Base-by-base conservation (phyloP, 805 yeast genomes). In the Barnettozyma sucrosica region DNA sequence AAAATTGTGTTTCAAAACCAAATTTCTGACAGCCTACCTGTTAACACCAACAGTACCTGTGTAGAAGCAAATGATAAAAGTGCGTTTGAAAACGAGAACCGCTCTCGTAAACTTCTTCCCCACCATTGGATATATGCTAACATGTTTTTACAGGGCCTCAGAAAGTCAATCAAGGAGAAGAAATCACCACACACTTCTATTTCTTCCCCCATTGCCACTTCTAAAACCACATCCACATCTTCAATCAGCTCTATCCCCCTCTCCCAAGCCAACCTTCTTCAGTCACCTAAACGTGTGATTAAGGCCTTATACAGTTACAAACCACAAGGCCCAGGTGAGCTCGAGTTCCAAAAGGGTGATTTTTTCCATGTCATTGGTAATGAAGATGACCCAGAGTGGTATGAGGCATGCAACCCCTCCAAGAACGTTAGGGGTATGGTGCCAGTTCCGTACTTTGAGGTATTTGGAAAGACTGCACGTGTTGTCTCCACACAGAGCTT, bases 341-440 rank as follows among this genome's bases (percentile, higher is more conserved):
- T 92, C 32, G 74, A 80, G 26, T 92, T 93, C 63, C 60, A 66
- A 38, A 79, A 81, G 55, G 97, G 97, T 34, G 97, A 92, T 61
- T 90, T 89, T 62, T 88, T 90, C 67, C 89, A 88, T 61, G 95
- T 93, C 2, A 72, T 75, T 36, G 79, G 80, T 20, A 76, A 79
- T 47, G 78, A 77, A 46, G 72, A 77, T 47, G 83, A 81, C 54
- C 57, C 66, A 11, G 77, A 72, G 37, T 89, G 96, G 90, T 88
- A 80, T 59, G 89, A 88, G 59, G 97, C 95, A 2, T 80, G 82
- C 45, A 89, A 92, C 63, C 97, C 98, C 13, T 77, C 85, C 41
- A 80, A 85, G 30, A 79, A 83, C 56, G 68, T 76, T 24, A 74
- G 78, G 44, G 99, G 99, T 1, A 78, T 86, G 77, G 98, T 93